Conservation (phyloP, 2,329 filamentous ascomycete species). For the Aspergillus fumigatus region DNA sequence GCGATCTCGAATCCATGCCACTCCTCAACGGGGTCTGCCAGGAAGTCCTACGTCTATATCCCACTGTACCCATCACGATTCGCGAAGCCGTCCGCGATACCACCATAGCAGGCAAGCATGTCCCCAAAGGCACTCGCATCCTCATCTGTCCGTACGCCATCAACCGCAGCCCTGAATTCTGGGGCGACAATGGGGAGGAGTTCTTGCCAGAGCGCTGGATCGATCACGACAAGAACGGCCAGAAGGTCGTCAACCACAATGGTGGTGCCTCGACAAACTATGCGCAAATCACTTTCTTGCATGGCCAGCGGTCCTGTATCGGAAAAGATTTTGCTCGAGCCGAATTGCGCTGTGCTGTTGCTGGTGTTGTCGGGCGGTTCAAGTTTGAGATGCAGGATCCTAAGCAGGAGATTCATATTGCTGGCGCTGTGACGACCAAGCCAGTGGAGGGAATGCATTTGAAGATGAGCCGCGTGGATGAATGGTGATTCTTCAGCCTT, state of each 20-base stretch:
- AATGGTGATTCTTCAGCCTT: conserved; percentile 21
- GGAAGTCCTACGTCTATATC: conserved; percentile 58
- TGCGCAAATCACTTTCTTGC: conserved; percentile 37
- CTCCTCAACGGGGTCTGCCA: conserved; percentile 74
- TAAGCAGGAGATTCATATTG: conserved; percentile 32
- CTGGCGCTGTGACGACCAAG: conserved; percentile 36
- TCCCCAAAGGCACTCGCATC: conserved; percentile 67
- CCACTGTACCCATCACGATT: conserved; percentile 37
- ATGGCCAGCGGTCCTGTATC: conserved; percentile 35
- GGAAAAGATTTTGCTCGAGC: conserved; percentile 42
- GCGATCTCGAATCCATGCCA: conserved; percentile 61
- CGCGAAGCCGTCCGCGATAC: conserved; percentile 39
- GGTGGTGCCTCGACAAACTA: conserved; percentile 37
- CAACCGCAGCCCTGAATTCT: conserved; percentile 65
- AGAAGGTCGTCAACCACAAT: conserved; percentile 50
- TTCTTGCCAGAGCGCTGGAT: conserved; percentile 80
- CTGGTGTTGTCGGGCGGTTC: conserved; percentile 35
- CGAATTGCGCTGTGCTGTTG: conserved; percentile 37
- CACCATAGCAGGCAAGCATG: conserved; percentile 57
- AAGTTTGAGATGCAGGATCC: conserved; percentile 34
- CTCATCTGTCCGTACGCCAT: conserved; percentile 64
- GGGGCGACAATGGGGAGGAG: conserved; percentile 66
- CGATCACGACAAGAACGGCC: conserved; percentile 51
- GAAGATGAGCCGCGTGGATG: conserved; percentile 27
- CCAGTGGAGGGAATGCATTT: conserved; percentile 38